Evolutionary conservation across 163 green algal species (phyloP).

Genomic region (Chloromonas sp.): DNA sequence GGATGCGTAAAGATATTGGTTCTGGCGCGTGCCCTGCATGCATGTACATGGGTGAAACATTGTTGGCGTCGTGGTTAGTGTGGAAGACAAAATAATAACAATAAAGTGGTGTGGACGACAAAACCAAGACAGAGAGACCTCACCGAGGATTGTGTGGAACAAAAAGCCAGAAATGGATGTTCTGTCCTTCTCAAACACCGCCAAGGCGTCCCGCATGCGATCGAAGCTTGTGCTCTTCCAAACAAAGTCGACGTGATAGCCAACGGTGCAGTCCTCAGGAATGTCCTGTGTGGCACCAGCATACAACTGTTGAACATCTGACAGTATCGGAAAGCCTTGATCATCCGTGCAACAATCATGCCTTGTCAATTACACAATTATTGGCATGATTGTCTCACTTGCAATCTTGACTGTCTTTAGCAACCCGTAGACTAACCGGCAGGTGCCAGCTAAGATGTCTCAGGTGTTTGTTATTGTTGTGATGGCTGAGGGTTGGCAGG

Average conservation of each 20-base stretch:
- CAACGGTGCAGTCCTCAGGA: constrained; percentile 62
- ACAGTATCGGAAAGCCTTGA: not conserved
- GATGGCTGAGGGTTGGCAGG: too few species aligned
- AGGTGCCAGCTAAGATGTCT: too few species aligned
- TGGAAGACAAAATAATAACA: too few species aligned
- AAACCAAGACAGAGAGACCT: constrained; percentile 35
- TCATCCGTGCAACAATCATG: not conserved
- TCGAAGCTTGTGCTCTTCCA: constrained; percentile 92
- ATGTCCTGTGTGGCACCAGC: constrained; percentile 20
- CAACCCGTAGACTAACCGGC: not conserved
- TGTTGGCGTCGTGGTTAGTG: too few species aligned
- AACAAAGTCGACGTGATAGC: constrained; percentile 89
- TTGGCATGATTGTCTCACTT: not conserved
- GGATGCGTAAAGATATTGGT: constrained; percentile 35
- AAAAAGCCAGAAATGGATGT: constrained; percentile 72
- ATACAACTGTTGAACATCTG: too few species aligned
- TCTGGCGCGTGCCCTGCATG: constrained; percentile 29
- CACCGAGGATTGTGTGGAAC: constrained; percentile 83
- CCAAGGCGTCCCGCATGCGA: constrained; percentile 84
- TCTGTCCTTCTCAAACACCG: constrained; percentile 67
- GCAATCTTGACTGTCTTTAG: not conserved
- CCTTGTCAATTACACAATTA: not conserved
- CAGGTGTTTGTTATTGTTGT: too few species aligned
- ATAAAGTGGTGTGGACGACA: not conserved
- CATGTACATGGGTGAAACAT: not conserved